phyloP scores from a whole-genome alignment of 345 rosid species.

The Brassica incana region DNA sequence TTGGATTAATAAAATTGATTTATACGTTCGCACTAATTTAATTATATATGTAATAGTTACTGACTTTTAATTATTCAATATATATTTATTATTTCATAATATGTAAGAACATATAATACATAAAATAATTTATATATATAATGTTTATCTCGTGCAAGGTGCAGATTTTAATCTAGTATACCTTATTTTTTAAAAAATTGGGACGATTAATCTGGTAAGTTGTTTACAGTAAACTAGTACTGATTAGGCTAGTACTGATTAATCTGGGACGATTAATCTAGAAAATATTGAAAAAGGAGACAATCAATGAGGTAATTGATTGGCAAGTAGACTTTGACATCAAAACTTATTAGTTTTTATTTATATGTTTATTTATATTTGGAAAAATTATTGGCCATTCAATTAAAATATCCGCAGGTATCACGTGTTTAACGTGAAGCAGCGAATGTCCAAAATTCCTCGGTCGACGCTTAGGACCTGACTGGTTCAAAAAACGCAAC shows the following conservation, averaged over 20 bases:
- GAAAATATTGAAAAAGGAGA: constrained; percentile 3
- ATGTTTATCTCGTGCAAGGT: no score
- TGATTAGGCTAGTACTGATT: no score
- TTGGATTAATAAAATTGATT: no score
- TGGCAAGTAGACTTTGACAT: constrained; percentile 27
- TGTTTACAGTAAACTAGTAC: neutral
- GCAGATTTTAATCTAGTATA: no score
- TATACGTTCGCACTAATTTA: no score
- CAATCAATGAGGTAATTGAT: constrained; percentile 32
- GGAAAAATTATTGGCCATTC: neutral
- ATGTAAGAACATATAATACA: no score
- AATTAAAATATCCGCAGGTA: constrained; percentile 20
- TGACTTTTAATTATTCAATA: no score
- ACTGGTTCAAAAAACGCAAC: no score
- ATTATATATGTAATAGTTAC: no score
- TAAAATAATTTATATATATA: no score
- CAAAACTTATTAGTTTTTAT: neutral
- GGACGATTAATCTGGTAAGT: neutral
- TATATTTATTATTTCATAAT: no score
- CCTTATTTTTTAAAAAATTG: no score
- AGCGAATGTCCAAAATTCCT: constrained; percentile 18
- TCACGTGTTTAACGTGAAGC: constrained; percentile 39
- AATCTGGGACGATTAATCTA: neutral
- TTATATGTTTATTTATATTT: neutral
- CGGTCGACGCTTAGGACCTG: constrained; percentile 10